A percentile compares a stretch with the other conserved stretches of the same genome.
Conservation (phyloP, 1,284 basidiomycete genomes). For the Trametes versicolor region DNA sequence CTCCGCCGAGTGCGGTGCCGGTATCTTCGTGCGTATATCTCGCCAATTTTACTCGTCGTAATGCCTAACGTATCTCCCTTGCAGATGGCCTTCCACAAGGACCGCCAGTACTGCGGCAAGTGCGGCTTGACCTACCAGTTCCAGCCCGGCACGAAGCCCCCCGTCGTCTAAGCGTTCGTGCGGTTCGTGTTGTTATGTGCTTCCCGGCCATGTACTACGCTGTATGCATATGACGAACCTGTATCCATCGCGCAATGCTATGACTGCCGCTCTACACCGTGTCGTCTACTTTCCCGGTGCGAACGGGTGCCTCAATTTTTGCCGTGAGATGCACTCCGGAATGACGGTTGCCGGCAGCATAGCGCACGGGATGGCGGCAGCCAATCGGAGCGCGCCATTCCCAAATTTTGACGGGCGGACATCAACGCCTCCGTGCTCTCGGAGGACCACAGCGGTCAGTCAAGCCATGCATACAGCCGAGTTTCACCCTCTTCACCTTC, state of each 20-base stretch:
- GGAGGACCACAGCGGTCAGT: slow-evolving; percentile 32
- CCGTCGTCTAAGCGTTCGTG: slow-evolving; percentile 58
- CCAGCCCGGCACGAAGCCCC: slow-evolving; percentile 81
- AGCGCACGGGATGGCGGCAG: slow-evolving; percentile 1
- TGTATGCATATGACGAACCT: slow-evolving; percentile 36
- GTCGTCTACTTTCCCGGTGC: too few relatives aligned
- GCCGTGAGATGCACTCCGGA: background rate
- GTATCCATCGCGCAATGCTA: slow-evolving; percentile 33
- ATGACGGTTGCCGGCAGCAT: slow-evolving; percentile 6
- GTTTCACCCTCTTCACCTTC: background rate
- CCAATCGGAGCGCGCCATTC: slow-evolving; percentile 27
- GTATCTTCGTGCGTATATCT: slow-evolving; percentile 82
- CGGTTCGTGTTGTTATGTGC: slow-evolving; percentile 29
- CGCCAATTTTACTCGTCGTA: slow-evolving; percentile 4
- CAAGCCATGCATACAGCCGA: slow-evolving; percentile 17
- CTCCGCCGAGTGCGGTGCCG: slow-evolving; percentile 90
- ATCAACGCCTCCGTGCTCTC: slow-evolving; percentile 18
- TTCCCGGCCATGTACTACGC: slow-evolving; percentile 30
- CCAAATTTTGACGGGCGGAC: slow-evolving; percentile 29
- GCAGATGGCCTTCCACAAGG: slow-evolving; percentile 94
- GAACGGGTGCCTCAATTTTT: background rate
- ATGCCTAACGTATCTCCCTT: slow-evolving; percentile 3
- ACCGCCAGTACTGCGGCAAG: slow-evolving; percentile 97
- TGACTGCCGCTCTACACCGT: slow-evolving; percentile 18
- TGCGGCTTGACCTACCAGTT: slow-evolving; percentile 93